Evolutionary conservation across 1,139 yeast genomes (phyloP).

Genomic region (Saccharomycopsis hybrid): DNA sequence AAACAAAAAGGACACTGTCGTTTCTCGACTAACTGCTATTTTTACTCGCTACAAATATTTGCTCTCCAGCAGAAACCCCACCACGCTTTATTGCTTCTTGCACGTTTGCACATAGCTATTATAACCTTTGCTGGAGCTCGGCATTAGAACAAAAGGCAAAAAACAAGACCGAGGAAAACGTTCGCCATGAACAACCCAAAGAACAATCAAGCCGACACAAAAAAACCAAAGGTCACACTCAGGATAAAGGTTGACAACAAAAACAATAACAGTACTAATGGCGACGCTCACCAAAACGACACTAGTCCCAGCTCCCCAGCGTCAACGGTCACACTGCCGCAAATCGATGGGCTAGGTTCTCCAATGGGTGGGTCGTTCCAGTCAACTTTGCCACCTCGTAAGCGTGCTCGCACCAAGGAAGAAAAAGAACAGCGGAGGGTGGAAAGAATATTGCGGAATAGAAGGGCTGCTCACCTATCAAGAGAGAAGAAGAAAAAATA

Average conservation of each 20-base stretch:
- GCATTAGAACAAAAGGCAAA: no score
- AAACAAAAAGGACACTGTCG: no score
- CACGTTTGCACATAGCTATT: no score
- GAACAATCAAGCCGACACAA: background rate
- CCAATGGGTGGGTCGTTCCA: background rate
- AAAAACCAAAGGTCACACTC: background rate
- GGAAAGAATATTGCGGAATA: conserved; percentile 85
- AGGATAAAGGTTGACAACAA: conserved; percentile 1
- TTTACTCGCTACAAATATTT: no score
- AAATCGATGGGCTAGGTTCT: background rate
- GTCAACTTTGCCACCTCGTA: conserved; percentile 68
- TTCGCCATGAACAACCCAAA: no score
- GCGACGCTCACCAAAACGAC: background rate
- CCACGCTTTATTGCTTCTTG: no score
- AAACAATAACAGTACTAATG: background rate
- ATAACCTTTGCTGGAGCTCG: no score
- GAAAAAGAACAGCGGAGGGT: conserved; percentile 95
- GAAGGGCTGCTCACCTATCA: conserved; percentile 97
- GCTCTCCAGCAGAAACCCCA: no score
- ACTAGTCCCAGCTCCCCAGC: no score
- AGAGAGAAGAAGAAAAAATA: conserved; percentile 94
- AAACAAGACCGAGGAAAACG: no score
- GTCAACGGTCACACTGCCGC: background rate
- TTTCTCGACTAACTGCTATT: no score
- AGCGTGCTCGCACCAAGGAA: conserved; percentile 92